Base-by-base conservation (phyloP, 257 asterid genomes). In the Penstemon barbatus region DNA sequence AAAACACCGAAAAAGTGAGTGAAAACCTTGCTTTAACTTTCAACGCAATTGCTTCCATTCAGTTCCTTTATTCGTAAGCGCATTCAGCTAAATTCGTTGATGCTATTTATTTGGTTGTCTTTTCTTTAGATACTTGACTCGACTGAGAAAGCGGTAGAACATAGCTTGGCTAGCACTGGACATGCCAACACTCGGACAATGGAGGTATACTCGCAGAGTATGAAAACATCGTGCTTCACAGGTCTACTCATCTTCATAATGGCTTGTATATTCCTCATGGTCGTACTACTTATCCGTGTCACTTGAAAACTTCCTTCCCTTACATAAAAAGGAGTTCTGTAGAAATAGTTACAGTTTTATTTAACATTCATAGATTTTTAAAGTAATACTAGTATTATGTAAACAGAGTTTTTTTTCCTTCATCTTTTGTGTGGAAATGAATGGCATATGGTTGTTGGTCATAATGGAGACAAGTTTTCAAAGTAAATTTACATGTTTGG, bases 121-220 rank as follows among this genome's bases (percentile, higher is more conserved):
- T 61, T 18, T 42, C 40, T 33, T 11, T 81, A 94, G 97, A 87
- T 88, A 75, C 89, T 93, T 0, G 96, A 88, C 78, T 93, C 96
- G 25, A 93, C 97, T 3, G 92, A 88, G 82, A 85, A 85, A 73
- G 95, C 96, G 0, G 87, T 93, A 18, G 99, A 93, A 71, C 90
- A 85, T 75, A 90, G 95, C 81, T 74, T 93, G 81, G 99, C 92
- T 3, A 87, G 89, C 77, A 93, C 97, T 0, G 91, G 92, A 57
- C 94, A 82, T 18, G 97, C 92, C 53, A 91, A 64, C 71, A 50
- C 79, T 6, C 83, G 96, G 54, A 95, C 97, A 5, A 66, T 63
- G 68, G 68, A 45, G 8, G 49, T 63, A 46, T 63, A 77, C 81
- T 90, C 95, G 0, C 85, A 71, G 86, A 86, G 91, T 71, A 52